phyloP scores from a whole-genome alignment of 139 green algal genomes.

The Chlorella sp. region DNA sequence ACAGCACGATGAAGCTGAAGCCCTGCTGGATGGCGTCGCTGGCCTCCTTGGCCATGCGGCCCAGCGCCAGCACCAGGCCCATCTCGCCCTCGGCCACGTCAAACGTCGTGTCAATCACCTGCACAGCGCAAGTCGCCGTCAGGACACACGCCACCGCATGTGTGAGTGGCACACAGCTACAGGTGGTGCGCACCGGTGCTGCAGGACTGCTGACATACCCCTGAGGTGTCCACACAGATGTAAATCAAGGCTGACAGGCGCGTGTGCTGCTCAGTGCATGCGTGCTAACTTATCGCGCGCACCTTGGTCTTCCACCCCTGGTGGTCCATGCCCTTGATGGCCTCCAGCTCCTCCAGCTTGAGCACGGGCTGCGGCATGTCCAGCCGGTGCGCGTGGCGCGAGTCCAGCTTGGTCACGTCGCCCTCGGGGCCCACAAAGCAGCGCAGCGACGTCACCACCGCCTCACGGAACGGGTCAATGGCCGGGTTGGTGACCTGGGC shows the following conservation, averaged over 20 bases:
- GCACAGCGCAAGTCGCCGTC: neutral
- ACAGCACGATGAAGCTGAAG: constrained; percentile 70
- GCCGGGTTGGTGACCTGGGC: constrained; percentile 96
- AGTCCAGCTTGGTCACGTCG: constrained; percentile 64
- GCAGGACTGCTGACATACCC: no score
- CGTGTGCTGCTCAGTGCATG: no score
- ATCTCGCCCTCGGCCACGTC: constrained; percentile 50
- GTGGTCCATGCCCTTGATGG: constrained; percentile 63
- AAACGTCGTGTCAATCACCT: constrained; percentile 86
- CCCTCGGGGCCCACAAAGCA: constrained; percentile 90
- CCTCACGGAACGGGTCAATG: constrained; percentile 94
- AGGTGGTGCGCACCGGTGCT: no score
- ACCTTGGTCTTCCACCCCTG: constrained; percentile 63
- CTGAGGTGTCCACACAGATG: no score
- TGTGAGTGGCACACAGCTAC: no score
- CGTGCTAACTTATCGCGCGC: no score
- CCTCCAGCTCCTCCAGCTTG: constrained; percentile 74
- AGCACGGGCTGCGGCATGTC: constrained; percentile 66
- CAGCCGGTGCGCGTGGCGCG: constrained; percentile 65
- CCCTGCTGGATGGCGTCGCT: constrained; percentile 70
- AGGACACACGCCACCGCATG: no score
- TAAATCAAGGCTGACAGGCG: no score
- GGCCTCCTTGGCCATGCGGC: constrained; percentile 67
- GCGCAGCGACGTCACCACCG: constrained; percentile 83
- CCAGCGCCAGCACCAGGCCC: constrained; percentile 67